Conservation (phyloP, 495 filamentous ascomycete genomes). For the Oidiodendron maius region DNA sequence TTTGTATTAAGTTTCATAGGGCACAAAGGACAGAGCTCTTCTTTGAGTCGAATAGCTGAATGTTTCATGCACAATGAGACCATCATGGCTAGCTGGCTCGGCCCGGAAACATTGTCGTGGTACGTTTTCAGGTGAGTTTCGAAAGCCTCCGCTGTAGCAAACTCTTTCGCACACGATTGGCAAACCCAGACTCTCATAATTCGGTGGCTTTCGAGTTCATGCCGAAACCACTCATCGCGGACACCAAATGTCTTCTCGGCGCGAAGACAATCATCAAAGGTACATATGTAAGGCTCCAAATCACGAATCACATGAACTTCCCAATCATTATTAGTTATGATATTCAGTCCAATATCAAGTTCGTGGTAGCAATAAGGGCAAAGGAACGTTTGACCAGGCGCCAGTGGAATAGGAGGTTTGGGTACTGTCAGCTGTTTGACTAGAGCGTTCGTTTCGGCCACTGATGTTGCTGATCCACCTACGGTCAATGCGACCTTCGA, state of each 20-base stretch:
- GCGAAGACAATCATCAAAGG: slow-evolving; percentile 13
- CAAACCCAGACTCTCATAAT: slow-evolving; percentile 20
- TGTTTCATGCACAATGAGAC: slow-evolving; percentile 9
- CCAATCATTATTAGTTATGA: slow-evolving; percentile 15
- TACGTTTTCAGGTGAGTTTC: slow-evolving; percentile 7
- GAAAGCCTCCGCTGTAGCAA: slow-evolving; percentile 1
- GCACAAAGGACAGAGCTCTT: slow-evolving; percentile 5
- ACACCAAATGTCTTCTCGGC: slow-evolving; percentile 13
- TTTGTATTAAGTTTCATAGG: neutral
- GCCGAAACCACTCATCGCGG: slow-evolving; percentile 23
- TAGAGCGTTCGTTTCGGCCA: neutral
- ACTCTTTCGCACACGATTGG: slow-evolving; percentile 13
- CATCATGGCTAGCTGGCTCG: neutral
- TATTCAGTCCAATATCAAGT: slow-evolving; percentile 3
- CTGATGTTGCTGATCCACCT: neutral
- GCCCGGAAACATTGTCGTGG: neutral
- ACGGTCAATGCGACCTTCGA: neutral
- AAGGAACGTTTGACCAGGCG: neutral
- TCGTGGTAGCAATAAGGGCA: slow-evolving; percentile 19
- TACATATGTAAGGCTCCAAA: slow-evolving; percentile 25
- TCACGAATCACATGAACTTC: slow-evolving; percentile 20
- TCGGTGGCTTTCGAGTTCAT: slow-evolving; percentile 21
- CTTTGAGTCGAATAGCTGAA: neutral
- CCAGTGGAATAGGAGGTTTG: slow-evolving; percentile 1
- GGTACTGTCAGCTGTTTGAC: neutral